Evolutionary conservation across 495 filamentous ascomycete species (phyloP).

Genomic region (Penicillium paradoxum): DNA sequence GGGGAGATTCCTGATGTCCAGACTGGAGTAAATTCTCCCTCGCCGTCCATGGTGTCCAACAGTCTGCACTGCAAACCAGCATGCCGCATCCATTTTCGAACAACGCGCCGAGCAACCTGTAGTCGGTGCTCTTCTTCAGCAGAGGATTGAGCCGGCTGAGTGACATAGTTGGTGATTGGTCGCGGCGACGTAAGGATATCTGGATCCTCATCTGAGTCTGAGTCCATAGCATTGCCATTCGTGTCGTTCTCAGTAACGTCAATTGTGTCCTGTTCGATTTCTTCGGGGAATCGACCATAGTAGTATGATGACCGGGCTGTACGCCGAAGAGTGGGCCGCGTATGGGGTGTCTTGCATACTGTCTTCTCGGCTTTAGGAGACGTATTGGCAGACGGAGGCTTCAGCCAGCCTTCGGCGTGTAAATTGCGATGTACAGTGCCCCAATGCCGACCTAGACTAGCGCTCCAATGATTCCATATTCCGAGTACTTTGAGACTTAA

Average conservation of each 20-base stretch:
- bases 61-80: conserved; percentile 50
- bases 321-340: conserved; percentile 24
- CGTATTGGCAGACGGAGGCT: conserved; percentile 26
- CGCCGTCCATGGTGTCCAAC: conserved; percentile 38
- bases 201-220: conserved; percentile 42
- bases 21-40: conserved; percentile 53
- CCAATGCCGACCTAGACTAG: conserved; percentile 58
- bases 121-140: conserved; percentile 38
- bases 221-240: conserved; percentile 37
- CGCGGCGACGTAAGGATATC: conserved; percentile 36
- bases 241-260: conserved; percentile 23
- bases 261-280: conserved; percentile 29
- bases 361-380: conserved; percentile 31
- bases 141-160: conserved; percentile 31
- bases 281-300: conserved; percentile 43
- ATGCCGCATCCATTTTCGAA: conserved; percentile 69
- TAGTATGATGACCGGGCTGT: conserved; percentile 27
- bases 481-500: conserved; percentile 74
- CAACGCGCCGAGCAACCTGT: conserved; percentile 54
- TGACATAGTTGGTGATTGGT: conserved; percentile 38
- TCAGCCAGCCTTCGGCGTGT: conserved; percentile 36
- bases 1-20: conserved; percentile 81
- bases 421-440: conserved; percentile 51
- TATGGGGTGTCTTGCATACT: conserved; percentile 6
- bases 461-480: conserved; percentile 64